Percentiles rank a stretch among this genome's conserved stretches.
Conservation (phyloP, 495 filamentous ascomycete genomes). For the Amniculicola lignicola region DNA sequence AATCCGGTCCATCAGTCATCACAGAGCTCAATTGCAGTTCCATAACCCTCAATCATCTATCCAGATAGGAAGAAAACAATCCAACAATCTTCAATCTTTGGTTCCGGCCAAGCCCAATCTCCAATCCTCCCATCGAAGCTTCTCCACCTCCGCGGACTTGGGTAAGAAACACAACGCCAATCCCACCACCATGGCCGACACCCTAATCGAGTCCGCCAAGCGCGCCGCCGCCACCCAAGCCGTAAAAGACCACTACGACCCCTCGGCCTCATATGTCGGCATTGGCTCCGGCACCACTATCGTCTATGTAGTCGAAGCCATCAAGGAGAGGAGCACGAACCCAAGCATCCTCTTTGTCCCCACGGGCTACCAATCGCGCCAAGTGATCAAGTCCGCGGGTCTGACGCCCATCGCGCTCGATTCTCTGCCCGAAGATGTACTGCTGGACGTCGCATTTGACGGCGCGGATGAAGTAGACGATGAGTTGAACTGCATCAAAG, state of each 20-base stretch:
- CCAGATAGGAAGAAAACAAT: too few species aligned
- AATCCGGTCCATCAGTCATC: slow-evolving; percentile 23
- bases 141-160: slow-evolving; percentile 3
- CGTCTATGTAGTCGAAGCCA: slow-evolving; percentile 92
- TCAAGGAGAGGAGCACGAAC: slow-evolving; percentile 54
- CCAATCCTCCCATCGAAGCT: too few species aligned
- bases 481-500: slow-evolving; percentile 94
- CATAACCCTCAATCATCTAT: slow-evolving; percentile 9
- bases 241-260: slow-evolving; percentile 77
- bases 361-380: slow-evolving; percentile 84
- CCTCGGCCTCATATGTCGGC: slow-evolving; percentile 70
- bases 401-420: slow-evolving; percentile 76
- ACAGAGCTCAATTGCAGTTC: slow-evolving; percentile 1
- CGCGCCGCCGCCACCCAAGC: slow-evolving; percentile 76
- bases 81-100: too few species aligned
- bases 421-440: slow-evolving; percentile 55
- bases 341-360: slow-evolving; percentile 65
- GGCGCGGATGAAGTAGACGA: slow-evolving; percentile 97
- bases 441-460: slow-evolving; percentile 84
- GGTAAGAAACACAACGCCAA: neutral
- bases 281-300: slow-evolving; percentile 94
- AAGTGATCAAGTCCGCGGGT: slow-evolving; percentile 73
- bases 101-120: too few species aligned
- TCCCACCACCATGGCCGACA: slow-evolving; percentile 28
- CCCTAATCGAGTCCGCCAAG: slow-evolving; percentile 73